Conservation (phyloP, 2,329 filamentous ascomycete species). For the Penicillium expansum region DNA sequence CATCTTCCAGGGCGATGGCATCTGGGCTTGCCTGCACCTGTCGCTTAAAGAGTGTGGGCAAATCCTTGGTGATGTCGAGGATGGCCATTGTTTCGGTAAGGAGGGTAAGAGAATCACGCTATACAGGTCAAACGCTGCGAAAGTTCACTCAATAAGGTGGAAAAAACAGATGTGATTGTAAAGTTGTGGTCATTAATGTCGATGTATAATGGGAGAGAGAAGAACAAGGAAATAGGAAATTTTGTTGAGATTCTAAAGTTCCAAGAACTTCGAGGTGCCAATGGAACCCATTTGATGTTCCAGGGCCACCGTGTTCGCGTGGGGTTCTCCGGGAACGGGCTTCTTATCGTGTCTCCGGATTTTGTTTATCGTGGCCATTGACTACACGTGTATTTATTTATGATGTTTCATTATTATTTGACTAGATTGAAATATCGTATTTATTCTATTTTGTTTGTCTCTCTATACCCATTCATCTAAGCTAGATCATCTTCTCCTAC, state of each 20-base stretch:
- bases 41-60: conserved; percentile 67
- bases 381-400: not conserved
- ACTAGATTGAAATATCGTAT: not conserved
- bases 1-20: conserved; percentile 70
- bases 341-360: not conserved
- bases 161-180: not conserved
- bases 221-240: not conserved
- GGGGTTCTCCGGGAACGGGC: conserved; percentile 3
- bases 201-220: not conserved
- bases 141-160: not conserved
- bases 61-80: conserved; percentile 69
- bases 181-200: not conserved
- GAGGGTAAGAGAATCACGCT: not conserved
- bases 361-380: not conserved
- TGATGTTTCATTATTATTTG: too few relatives aligned
- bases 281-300: not conserved
- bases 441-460: not conserved
- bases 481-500: not conserved
- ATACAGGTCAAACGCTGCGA: not conserved
- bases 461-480: not conserved
- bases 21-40: conserved; percentile 69
- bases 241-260: conserved; percentile 7
- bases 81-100: conserved; percentile 53
- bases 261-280: not conserved
- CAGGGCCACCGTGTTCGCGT: not conserved